These are phyloP conservation scores for Saccharomycopsis sp. DNA, from an alignment of 805 yeast genomes.

Conservation along the genomic window DNA sequence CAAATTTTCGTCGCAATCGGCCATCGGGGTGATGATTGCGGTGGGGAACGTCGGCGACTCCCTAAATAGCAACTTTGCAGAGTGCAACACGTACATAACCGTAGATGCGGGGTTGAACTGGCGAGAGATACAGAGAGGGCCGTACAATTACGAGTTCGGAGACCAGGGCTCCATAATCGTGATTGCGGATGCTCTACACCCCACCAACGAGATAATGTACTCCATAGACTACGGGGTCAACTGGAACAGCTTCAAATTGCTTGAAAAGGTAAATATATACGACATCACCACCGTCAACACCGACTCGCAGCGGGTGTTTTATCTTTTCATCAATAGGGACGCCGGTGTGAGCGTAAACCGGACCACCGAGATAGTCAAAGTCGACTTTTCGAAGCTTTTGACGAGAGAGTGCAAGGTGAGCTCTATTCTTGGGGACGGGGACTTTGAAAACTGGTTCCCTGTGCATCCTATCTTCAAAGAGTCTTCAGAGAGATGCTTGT, in stretches of 20 bases:
- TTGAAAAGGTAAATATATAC: slow-evolving; percentile 43
- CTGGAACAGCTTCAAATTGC: slow-evolving; percentile 64
- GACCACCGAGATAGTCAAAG: slow-evolving; percentile 39
- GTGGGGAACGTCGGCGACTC: slow-evolving; percentile 80
- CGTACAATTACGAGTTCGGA: slow-evolving; percentile 89
- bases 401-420: slow-evolving; percentile 43
- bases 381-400: slow-evolving; percentile 52
- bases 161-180: slow-evolving; percentile 90
- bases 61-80: slow-evolving; percentile 37
- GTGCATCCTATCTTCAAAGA: slow-evolving; percentile 42
- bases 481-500: slow-evolving; percentile 40
- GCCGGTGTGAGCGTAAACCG: slow-evolving; percentile 17
- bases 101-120: slow-evolving; percentile 86
- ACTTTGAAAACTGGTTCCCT: slow-evolving; percentile 62
- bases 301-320: background rate
- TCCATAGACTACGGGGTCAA: slow-evolving; percentile 74
- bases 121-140: slow-evolving; percentile 70
- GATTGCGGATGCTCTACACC: slow-evolving; percentile 50
- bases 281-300: slow-evolving; percentile 27
- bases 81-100: slow-evolving; percentile 66
- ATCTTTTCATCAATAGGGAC: background rate
- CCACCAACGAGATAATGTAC: slow-evolving; percentile 53
- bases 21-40: slow-evolving; percentile 82
- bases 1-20: slow-evolving; percentile 78
- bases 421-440: slow-evolving; percentile 37